Conservation (phyloP, 129 eudicot genomes). For the sunflower (Helianthus annuus) region DNA sequence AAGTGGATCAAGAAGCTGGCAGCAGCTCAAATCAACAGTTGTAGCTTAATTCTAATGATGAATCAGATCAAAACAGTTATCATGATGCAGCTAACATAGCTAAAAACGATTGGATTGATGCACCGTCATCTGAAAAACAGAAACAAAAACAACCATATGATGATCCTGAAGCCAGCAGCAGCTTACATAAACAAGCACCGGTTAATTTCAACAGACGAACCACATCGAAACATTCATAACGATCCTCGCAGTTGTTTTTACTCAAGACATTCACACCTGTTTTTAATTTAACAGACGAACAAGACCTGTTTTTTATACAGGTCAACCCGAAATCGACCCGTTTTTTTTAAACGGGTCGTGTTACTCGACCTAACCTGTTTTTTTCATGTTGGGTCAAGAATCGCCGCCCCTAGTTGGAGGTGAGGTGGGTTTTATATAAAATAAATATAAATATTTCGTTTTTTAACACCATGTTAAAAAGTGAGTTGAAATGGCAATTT, state of each 20-base stretch:
- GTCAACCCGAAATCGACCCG: too few species aligned
- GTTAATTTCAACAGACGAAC: conserved; percentile 16
- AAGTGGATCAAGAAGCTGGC: conserved; percentile 23
- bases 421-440: too few species aligned
- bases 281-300: too few species aligned
- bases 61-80: conserved; percentile 23
- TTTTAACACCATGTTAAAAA: too few species aligned
- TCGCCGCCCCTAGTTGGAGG: too few species aligned
- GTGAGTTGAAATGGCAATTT: too few species aligned
- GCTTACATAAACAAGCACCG: conserved; percentile 29
- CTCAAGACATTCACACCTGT: conserved; percentile 4
- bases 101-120: conserved; percentile 20
- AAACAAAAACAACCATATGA: conserved; percentile 23
- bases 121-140: conserved; percentile 13
- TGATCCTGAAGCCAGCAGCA: conserved; percentile 31
- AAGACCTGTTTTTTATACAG: too few species aligned
- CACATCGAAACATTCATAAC: conserved; percentile 20
- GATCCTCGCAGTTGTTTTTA: conserved; percentile 33
- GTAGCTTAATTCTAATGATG: conserved; percentile 6
- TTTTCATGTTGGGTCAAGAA: too few species aligned
- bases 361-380: too few species aligned
- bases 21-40: conserved; percentile 37
- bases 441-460: too few species aligned
- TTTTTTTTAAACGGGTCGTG: too few species aligned
- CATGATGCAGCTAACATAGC: conserved; percentile 38